Evolutionary conservation across 2,329 filamentous ascomycete genomes (phyloP).

Genomic region (Apiospora sp.): DNA sequence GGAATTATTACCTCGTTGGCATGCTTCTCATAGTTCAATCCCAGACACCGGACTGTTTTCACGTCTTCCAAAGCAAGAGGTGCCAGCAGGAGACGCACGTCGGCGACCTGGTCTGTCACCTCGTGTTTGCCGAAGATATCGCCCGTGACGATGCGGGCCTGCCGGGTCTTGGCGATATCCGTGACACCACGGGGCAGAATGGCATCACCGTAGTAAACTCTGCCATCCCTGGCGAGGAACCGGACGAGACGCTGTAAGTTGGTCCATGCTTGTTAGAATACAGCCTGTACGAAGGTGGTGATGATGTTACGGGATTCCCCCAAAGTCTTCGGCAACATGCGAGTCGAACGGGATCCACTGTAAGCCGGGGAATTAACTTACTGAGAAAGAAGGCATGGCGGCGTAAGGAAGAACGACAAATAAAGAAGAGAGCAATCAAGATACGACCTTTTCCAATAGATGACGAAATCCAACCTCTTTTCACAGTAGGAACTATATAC

Average conservation of each 20-base stretch:
- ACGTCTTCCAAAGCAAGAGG: constrained; percentile 70
- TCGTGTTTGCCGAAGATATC: constrained; percentile 71
- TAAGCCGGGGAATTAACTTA: constrained; percentile 33
- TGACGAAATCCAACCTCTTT: not conserved
- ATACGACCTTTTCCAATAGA: not conserved
- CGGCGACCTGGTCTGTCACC: constrained; percentile 68
- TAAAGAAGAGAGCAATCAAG: not conserved
- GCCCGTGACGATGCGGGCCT: constrained; percentile 69
- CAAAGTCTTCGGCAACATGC: not conserved
- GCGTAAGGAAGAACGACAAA: not conserved
- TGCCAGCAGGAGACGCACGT: constrained; percentile 64
- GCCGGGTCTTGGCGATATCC: constrained; percentile 67
- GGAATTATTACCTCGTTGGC: constrained; percentile 63
- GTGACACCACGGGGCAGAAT: constrained; percentile 67
- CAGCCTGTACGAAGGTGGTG: not conserved
- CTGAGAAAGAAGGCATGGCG: constrained; percentile 55
- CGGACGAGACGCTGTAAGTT: constrained; percentile 70
- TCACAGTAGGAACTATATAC: not conserved
- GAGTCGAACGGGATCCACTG: not conserved
- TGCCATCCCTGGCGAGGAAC: constrained; percentile 75
- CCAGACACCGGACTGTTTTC: constrained; percentile 72
- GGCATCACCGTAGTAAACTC: constrained; percentile 77
- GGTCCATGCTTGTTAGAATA: not conserved
- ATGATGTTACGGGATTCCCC: not conserved
- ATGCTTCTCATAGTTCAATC: constrained; percentile 76